Evolutionary conservation across 1,284 basidiomycete species (phyloP).

Genomic region (Cryptococcus deneoformans): DNA sequence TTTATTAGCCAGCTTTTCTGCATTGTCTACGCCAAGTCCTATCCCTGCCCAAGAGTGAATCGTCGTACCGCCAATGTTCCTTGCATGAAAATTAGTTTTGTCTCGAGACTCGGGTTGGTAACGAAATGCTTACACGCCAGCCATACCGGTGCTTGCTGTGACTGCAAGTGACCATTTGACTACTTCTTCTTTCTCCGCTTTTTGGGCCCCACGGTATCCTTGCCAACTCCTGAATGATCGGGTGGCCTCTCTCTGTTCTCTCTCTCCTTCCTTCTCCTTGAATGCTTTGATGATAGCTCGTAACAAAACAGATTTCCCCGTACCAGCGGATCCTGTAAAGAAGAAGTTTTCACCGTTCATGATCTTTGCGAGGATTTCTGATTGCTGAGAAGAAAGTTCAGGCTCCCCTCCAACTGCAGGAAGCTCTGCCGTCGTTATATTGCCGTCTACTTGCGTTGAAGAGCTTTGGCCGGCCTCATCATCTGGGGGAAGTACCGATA

Average conservation of each 20-base stretch:
- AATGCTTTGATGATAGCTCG: slow-evolving; percentile 72
- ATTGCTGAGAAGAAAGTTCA: slow-evolving; percentile 56
- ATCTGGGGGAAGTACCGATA: not conserved
- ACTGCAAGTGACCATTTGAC: slow-evolving; percentile 58
- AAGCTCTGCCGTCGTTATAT: too few species aligned
- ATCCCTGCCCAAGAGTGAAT: slow-evolving; percentile 59
- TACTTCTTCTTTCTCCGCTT: not conserved
- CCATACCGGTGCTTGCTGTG: slow-evolving; percentile 67
- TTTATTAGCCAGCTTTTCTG: slow-evolving; percentile 47
- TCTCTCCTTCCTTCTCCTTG: slow-evolving; percentile 45
- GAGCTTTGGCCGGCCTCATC: not conserved
- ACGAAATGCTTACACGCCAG: slow-evolving; percentile 36
- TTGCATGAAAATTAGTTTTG: slow-evolving; percentile 6
- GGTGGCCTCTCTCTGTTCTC: not conserved
- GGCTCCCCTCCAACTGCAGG: slow-evolving; percentile 9
- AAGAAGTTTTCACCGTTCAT: slow-evolving; percentile 70
- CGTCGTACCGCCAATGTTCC: slow-evolving; percentile 63
- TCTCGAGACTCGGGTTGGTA: not conserved
- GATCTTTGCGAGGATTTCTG: slow-evolving; percentile 68
- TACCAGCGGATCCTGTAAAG: slow-evolving; percentile 97
- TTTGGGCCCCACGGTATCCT: too few species aligned
- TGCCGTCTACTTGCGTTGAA: not conserved
- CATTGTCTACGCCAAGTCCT: slow-evolving; percentile 52
- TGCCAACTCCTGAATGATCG: too few species aligned
- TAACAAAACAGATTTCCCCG: slow-evolving; percentile 86